phyloP scores from a whole-genome alignment of 768 basidiomycete species.

The Amanita jacksonii region DNA sequence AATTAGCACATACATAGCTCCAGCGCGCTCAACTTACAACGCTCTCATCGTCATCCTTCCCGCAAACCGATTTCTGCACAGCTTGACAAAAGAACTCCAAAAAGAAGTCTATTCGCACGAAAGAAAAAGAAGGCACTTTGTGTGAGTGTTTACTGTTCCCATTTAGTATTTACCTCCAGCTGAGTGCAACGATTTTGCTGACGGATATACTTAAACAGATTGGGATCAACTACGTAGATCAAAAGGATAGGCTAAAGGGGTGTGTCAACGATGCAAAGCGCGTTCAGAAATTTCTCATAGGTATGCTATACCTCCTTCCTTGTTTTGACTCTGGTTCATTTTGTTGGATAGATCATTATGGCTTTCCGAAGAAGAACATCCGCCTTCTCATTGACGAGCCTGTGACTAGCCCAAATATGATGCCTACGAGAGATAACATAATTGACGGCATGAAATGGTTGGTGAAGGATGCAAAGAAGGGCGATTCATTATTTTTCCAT shows the following conservation, averaged over 20 bases:
- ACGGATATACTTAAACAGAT: conserved; percentile 44
- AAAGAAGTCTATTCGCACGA: too few species aligned
- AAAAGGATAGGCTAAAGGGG: conserved; percentile 52
- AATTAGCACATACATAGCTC: too few species aligned
- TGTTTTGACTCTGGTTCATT: background rate
- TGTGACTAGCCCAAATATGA: conserved; percentile 24
- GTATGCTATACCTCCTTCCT: conserved; percentile 23
- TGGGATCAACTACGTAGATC: conserved; percentile 70
- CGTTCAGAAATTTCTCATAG: conserved; percentile 50
- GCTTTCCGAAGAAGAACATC: conserved; percentile 52
- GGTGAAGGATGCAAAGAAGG: conserved; percentile 52
- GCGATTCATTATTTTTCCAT: conserved; percentile 75
- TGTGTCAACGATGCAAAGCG: conserved; percentile 78
- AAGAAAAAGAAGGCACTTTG: conserved; percentile 1
- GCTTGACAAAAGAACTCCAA: too few species aligned
- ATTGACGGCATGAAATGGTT: conserved; percentile 47
- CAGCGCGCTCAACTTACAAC: too few species aligned
- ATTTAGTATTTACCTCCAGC: background rate
- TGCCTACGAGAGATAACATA: conserved; percentile 40
- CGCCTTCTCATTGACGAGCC: conserved; percentile 61
- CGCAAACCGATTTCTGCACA: too few species aligned
- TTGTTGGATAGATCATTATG: conserved; percentile 23
- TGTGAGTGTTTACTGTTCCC: background rate
- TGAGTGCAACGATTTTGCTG: too few species aligned
- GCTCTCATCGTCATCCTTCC: too few species aligned